Base-by-base conservation (phyloP, 805 yeast genomes). In the Candida vaughaniae region DNA sequence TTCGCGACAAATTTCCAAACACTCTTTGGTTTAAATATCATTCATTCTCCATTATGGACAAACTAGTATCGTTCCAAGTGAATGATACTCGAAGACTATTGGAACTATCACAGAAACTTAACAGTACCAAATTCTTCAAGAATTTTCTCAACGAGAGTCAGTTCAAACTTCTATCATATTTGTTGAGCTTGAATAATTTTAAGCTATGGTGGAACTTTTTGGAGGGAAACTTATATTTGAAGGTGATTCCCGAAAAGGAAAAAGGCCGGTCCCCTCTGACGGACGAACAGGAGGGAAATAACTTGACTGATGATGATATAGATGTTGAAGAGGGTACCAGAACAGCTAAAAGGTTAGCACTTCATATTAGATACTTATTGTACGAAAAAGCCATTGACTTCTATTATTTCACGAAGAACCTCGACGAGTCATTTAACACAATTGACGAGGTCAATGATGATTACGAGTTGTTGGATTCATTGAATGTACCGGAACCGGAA, bases 351-450 rank as follows among this genome's bases (percentile, higher is more conserved):
- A 39, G 56, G 33, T 45, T 84, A 28, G 82, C 88, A 5, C 62
- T 83, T 32, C 83, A 77, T 43, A 60, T 83, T 16, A 65, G 91
- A 45, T 83, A 82, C 47, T 69, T 83, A 9, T 61, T 85, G 16
- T 85, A 86, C 78, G 90, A 84, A 49, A 79, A 76, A 52, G 89
- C 83, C 15, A 69, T 79, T 7, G 82, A 78, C 50, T 62, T 53
- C 44, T 66, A 58, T 46, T 72, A 62, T 42, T 42, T 41, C 25
- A 50, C 60, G 22, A 48, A 48, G 42, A 48, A 46, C 16, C 38
- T 56, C 9, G 37, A 38, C n/a, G 43, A 45, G 18, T 49, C 58
- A 8, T 15, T 41, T 8, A 42, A 55, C 35, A 36, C 48, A 8
- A 41, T 58, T 22, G 64, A 63, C 36, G 70, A 62, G 35, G 58